Evolutionary conservation across 192 early-diverging fungal genomes (phyloP).

Genomic region (Kickxella alabastrina): DNA sequence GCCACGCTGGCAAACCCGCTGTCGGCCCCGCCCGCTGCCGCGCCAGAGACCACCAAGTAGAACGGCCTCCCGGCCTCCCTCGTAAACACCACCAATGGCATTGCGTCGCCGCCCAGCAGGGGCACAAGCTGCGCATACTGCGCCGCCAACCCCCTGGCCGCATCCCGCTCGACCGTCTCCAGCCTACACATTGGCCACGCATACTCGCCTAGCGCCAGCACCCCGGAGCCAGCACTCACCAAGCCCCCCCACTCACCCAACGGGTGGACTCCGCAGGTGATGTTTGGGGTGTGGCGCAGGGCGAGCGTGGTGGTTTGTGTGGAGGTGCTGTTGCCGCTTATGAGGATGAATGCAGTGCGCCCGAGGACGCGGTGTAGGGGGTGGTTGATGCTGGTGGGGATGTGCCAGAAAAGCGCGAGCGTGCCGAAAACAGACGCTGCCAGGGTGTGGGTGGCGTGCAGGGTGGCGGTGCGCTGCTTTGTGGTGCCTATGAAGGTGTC

Average conservation of each 20-base stretch:
- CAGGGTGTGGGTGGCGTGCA: slow-evolving; percentile 8
- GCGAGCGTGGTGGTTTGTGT: neutral
- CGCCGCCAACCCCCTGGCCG: slow-evolving; percentile 32
- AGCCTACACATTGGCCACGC: slow-evolving; percentile 27
- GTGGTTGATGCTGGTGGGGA: slow-evolving; percentile 28
- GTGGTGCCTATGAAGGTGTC: slow-evolving; percentile 28
- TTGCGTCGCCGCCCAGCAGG: slow-evolving; percentile 3
- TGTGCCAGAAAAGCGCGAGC: slow-evolving; percentile 26
- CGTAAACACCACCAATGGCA: slow-evolving; percentile 45
- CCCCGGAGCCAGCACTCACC: neutral
- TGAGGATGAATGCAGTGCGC: slow-evolving; percentile 35
- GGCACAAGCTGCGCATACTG: slow-evolving; percentile 51
- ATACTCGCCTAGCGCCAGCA: slow-evolving; percentile 4
- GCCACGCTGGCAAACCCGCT: slow-evolving; percentile 38
- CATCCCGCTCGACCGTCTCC: slow-evolving; percentile 29
- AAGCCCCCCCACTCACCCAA: slow-evolving; percentile 23
- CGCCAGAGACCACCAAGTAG: slow-evolving; percentile 30
- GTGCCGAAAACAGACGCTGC: slow-evolving; percentile 42
- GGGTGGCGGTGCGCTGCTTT: slow-evolving; percentile 19
- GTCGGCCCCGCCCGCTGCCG: slow-evolving; percentile 3
- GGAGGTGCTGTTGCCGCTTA: slow-evolving; percentile 2
- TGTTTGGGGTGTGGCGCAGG: slow-evolving; percentile 1
- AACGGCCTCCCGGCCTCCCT: slow-evolving; percentile 12
- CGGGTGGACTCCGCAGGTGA: slow-evolving; percentile 32
- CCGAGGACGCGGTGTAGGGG: slow-evolving; percentile 33